Base-by-base conservation (phyloP, 495 filamentous ascomycete species). In the Podospora didyma region DNA sequence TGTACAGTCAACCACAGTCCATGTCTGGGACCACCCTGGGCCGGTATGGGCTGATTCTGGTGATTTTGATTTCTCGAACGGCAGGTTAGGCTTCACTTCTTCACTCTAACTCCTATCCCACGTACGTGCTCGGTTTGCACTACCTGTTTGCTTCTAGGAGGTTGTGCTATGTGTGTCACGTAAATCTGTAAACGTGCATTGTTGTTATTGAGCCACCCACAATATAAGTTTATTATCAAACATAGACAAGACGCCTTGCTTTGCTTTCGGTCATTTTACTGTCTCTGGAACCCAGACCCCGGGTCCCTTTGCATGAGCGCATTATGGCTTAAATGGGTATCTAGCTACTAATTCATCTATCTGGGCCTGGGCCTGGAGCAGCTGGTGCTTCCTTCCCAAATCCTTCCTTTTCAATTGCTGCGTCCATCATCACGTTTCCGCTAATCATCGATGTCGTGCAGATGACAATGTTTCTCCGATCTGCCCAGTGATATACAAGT, bases 371-470 rank as follows among this genome's bases (percentile, higher is more conserved):
- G 16, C 20, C 46, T 48, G 22, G 23, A 2, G 46, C 35, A 2
- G 49, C 44, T 21, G 34, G 3, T n/a, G 35, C 46, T 28, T 68
- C 75, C 62, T 70, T 79, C 44, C 76, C 84, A 71, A 94, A 90
- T 16, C 76, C 77, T 46, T 73, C 75, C 62, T 82, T 87, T 76
- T 92, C 90, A 59, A 95, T 85, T 54, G 90, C 92, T 28, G 84
- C 86, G 49, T 90, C 89, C 82, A 97, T 92, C 75, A 96, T 90
- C 66, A 82, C 82, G 63, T 90, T 87, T 45, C 94, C 95, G 74
- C 84, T 96, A 57, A 97, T 86, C 37, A 99, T 85, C 44, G 87
- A 86, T 9, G 94, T 99, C 23, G 94, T 92, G 67, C 87, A 91
- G 71, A 99, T 91, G 49, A 99, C 75, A 55, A 99, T 86, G 71